These are phyloP conservation scores for Protostelium mycophagum DNA, from an alignment of 78 protist species.

Conservation along the genomic window DNA sequence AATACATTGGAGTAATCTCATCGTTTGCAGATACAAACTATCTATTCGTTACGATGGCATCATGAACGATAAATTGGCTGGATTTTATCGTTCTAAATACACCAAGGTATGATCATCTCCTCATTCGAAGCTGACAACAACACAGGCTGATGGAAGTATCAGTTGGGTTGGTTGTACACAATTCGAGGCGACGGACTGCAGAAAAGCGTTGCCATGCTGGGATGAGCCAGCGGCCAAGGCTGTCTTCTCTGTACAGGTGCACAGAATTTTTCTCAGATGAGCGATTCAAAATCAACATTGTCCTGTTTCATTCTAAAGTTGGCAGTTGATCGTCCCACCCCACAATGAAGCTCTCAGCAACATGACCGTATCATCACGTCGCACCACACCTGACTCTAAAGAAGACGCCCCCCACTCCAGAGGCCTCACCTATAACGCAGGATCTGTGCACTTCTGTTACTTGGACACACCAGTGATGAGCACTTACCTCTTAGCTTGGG, in stretches of 20 bases:
- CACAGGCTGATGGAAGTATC: neutral
- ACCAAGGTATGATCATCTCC: neutral
- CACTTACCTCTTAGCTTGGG: conserved; percentile 84
- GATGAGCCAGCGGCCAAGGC: conserved; percentile 90
- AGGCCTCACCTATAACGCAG: neutral
- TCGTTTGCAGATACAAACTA: neutral
- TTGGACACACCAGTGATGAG: conserved; percentile 74
- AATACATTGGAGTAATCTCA: no score
- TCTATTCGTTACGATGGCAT: conserved; percentile 7
- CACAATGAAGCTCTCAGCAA: conserved; percentile 9
- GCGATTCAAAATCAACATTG: no score
- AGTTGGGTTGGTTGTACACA: conserved; percentile 68
- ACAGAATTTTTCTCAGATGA: conserved; percentile 13
- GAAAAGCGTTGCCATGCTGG: conserved; percentile 72
- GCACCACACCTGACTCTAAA: neutral
- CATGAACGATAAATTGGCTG: conserved; percentile 30
- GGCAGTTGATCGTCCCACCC: neutral
- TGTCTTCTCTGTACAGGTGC: conserved; percentile 40
- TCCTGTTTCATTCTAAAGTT: no score
- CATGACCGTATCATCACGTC: neutral
- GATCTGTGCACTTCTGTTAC: neutral
- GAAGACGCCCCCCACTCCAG: neutral
- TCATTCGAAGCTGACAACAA: conserved; percentile 29
- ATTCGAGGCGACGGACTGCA: conserved; percentile 87
- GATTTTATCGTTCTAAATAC: conserved; percentile 24